A percentile compares a stretch with the other conserved stretches of the same genome.
phyloP scores from a whole-genome alignment of 495 filamentous ascomycete genomes.

The Alectoria sarmentosa region DNA sequence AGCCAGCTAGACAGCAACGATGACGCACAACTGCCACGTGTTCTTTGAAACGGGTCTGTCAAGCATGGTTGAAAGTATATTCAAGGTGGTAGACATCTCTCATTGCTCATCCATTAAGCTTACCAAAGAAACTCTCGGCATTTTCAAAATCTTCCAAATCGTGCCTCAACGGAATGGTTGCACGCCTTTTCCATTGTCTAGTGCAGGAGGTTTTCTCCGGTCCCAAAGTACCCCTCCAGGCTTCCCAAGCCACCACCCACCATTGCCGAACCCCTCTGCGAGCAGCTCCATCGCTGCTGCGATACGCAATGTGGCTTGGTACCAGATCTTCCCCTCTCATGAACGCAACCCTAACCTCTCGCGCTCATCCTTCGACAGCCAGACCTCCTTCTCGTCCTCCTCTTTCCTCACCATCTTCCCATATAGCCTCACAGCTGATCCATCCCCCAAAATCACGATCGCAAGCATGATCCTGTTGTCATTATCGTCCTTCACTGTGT shows the following conservation, averaged over 20 bases:
- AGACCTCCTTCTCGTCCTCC: neutral
- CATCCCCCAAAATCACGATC: neutral
- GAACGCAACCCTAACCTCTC: neutral
- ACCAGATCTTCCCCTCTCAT: neutral
- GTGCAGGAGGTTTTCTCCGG: neutral
- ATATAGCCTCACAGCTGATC: neutral
- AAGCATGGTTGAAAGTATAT: too few relatives aligned
- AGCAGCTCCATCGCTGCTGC: neutral
- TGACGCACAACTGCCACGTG: neutral
- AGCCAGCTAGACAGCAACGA: neutral
- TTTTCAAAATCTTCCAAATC: neutral
- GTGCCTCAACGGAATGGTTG: neutral
- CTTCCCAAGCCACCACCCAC: neutral
- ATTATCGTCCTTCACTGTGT: neutral
- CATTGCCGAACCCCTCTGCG: neutral
- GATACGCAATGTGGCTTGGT: neutral
- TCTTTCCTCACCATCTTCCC: neutral
- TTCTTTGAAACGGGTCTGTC: too few relatives aligned
- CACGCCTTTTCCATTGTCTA: neutral
- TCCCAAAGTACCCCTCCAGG: neutral
- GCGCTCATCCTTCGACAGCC: neutral
- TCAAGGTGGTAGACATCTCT: too few relatives aligned
- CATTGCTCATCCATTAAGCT: neutral
- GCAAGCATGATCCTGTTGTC: slow-evolving; percentile 1
- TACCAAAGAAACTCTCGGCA: neutral